Evolutionary conservation across 2,329 filamentous ascomycete species (phyloP).

Genomic region (Hortaea werneckii): DNA sequence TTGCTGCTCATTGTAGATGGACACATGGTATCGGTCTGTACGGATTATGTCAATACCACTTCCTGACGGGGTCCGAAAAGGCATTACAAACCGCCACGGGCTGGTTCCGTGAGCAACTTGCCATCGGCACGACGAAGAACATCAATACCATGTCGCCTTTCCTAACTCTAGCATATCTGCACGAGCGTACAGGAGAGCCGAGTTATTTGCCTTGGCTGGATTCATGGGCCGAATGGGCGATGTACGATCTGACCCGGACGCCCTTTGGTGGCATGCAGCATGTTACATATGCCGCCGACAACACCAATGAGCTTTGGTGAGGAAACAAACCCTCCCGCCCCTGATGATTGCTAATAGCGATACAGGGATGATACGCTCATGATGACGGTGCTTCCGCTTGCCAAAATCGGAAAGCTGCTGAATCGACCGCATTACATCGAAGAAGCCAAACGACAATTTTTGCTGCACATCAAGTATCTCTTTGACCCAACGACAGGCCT

Average conservation of each 20-base stretch:
- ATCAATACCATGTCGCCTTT: conserved; percentile 83
- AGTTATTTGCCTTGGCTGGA: conserved; percentile 70
- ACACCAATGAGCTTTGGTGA: conserved; percentile 63
- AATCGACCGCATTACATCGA: conserved; percentile 61
- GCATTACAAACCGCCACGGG: conserved; percentile 58
- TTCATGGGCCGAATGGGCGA: conserved; percentile 73
- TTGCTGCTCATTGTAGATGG: conserved; percentile 64
- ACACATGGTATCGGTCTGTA: conserved; percentile 62
- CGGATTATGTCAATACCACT: conserved; percentile 74
- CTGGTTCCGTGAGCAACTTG: conserved; percentile 63
- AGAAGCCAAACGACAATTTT: conserved; percentile 68
- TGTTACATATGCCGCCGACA: conserved; percentile 60
- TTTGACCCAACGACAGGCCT: conserved; percentile 62
- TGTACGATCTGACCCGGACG: conserved; percentile 64
- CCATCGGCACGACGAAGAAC: conserved; percentile 68
- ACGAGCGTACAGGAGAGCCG: conserved; percentile 60
- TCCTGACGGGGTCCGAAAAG: conserved; percentile 52
- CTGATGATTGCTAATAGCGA: not conserved
- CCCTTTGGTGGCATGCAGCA: conserved; percentile 65
- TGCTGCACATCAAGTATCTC: conserved; percentile 69
- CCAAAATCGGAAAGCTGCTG: conserved; percentile 66
- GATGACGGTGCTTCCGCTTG: conserved; percentile 76
- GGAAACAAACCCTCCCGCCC: not conserved
- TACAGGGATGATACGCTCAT: conserved; percentile 65
- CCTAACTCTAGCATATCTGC: conserved; percentile 65